phyloP scores from a whole-genome alignment of 2,329 filamentous ascomycete genomes.

The Fusarium sp. region DNA sequence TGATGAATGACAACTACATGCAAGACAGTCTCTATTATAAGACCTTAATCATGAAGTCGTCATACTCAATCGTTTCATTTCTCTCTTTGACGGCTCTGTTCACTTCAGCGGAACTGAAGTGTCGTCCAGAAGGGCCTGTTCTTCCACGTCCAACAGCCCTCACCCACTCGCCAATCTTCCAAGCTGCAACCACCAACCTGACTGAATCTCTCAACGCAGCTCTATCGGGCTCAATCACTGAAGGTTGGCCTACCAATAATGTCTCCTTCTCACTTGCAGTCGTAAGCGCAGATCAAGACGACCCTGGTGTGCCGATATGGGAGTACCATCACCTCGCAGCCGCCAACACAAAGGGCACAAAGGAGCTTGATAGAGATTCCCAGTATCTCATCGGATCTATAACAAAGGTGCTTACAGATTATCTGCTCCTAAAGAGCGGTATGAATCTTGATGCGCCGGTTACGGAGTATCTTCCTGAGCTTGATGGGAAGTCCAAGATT shows the following conservation, averaged over 20 bases:
- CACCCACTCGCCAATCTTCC: slow-evolving; percentile 38
- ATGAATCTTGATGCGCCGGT: slow-evolving; percentile 46
- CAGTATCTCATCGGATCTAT: slow-evolving; percentile 54
- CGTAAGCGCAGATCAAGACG: slow-evolving; percentile 43
- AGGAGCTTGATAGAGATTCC: slow-evolving; percentile 44
- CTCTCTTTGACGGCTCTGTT: background rate
- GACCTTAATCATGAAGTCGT: background rate
- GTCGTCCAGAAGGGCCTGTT: slow-evolving; percentile 42
- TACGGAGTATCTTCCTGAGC: slow-evolving; percentile 47
- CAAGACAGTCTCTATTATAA: background rate
- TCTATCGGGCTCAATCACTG: slow-evolving; percentile 42
- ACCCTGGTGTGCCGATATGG: slow-evolving; percentile 46
- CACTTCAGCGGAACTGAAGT: slow-evolving; percentile 32
- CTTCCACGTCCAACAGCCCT: slow-evolving; percentile 45
- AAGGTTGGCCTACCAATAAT: slow-evolving; percentile 48
- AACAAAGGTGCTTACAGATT: slow-evolving; percentile 50
- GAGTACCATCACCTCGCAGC: slow-evolving; percentile 52
- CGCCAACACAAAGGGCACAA: slow-evolving; percentile 47
- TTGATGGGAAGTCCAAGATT: slow-evolving; percentile 41
- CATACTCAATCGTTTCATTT: background rate
- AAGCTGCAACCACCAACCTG: slow-evolving; percentile 42
- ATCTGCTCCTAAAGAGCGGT: slow-evolving; percentile 48
- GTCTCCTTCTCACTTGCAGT: slow-evolving; percentile 51
- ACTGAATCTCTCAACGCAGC: slow-evolving; percentile 43
- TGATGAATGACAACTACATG: background rate